Base-by-base conservation (phyloP, 2,329 filamentous ascomycete genomes). In the Paraconiothyrium brasiliense region DNA sequence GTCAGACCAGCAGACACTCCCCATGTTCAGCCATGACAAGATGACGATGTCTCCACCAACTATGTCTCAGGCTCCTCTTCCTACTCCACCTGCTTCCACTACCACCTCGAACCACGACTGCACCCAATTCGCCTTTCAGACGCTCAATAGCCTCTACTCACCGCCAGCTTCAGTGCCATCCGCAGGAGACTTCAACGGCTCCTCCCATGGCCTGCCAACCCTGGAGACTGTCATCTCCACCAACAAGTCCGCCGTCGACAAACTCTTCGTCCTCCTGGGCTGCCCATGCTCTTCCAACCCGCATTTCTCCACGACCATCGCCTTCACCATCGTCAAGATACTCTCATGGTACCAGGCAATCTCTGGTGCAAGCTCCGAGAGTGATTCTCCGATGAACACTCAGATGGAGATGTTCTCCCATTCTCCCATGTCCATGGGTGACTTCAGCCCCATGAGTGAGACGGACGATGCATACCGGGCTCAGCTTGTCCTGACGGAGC, bases 331-430 rank as follows among this genome's bases (percentile, higher is more conserved):
- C 22, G 68, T 68, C 41, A 77, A 78, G 57, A 73, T 78, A 27
- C 70, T 78, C n/a, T 73, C 74, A 1, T 77, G 74, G 75, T 77
- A 76, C 58, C 74, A 77, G 59, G 73, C 72, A 9, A 70, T 77
- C 44, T 74, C 74, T 13, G 70, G 74, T 10, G 63, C 66, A 7
- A 70, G 68, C 49, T 62, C 68, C 20, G 57, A 63, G 48, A 60
- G 59, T 8, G 61, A 69, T 16, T 64, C 64, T 13, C 49, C 67
- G 0, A 59, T 67, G 49, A 69, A 67, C 58, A 73, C 73, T 10
- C 71, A 67, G 24, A 69, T 74, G 64, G 73, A 77, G 44, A 59
- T 64, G 0, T 75, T 75, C 59, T 70, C 61, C 1, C 70, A 71
- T 39, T 73, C 68, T 11, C 67, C 72, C 37, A 68, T 70, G 34